Conservation (phyloP, 331 rosid genomes). For the Malus hybrid region DNA sequence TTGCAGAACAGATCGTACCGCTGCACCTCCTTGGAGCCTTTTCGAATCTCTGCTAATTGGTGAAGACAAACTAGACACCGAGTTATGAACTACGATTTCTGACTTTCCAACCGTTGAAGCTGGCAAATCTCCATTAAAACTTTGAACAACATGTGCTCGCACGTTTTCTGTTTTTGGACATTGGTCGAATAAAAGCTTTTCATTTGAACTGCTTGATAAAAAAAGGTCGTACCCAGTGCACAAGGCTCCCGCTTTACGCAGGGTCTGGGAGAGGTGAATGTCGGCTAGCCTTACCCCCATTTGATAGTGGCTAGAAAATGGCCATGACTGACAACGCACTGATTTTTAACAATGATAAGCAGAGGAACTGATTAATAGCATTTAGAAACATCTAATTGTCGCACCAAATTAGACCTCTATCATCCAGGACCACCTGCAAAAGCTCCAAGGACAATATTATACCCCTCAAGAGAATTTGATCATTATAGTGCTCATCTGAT, state of each 20-base stretch:
- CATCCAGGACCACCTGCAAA: conserved; percentile 83
- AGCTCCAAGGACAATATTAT: conserved; percentile 91
- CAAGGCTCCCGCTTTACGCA: too few relatives aligned
- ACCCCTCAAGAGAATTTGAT: conserved; percentile 87
- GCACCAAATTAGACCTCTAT: conserved; percentile 70
- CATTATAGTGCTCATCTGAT: conserved; percentile 79
- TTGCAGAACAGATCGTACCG: conserved; percentile 1
- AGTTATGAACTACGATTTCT: not conserved
- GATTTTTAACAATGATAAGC: conserved; percentile 85
- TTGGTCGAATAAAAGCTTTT: conserved; percentile 26
- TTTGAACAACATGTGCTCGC: conserved; percentile 8
- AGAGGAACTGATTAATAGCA: conserved; percentile 82
- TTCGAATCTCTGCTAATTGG: not conserved
- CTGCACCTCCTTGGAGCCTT: not conserved
- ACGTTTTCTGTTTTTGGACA: not conserved
- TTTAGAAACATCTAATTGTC: conserved; percentile 80
- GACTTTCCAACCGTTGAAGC: not conserved
- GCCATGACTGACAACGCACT: conserved; percentile 91
- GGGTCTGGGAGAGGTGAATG: too few relatives aligned
- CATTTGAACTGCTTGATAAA: conserved; percentile 25
- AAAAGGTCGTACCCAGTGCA: too few relatives aligned
- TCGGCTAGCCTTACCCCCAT: too few relatives aligned
- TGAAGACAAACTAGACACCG: not conserved
- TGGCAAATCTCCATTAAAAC: not conserved
- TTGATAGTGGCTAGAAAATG: conserved; percentile 60